phyloP scores from a whole-genome alignment of 768 basidiomycete genomes.

The Coprinopsis sp. region DNA sequence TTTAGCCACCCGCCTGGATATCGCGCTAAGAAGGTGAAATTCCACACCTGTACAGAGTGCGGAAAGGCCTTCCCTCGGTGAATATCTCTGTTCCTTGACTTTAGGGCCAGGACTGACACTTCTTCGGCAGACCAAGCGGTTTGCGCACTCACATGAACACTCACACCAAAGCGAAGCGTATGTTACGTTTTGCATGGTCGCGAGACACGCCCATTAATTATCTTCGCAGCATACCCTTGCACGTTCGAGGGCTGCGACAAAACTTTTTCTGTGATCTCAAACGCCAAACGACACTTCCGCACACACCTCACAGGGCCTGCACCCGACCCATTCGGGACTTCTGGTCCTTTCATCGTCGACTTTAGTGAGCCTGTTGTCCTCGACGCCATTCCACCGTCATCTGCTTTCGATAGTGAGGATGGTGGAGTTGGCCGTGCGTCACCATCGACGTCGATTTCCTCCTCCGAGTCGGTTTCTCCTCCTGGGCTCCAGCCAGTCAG shows the following conservation, averaged over 20 bases:
- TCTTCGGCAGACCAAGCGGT: conserved; percentile 26
- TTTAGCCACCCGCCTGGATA: conserved; percentile 6
- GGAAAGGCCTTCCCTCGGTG: conserved; percentile 32
- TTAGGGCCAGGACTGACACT: not conserved
- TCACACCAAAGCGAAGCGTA: conserved; percentile 31
- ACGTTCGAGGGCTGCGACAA: conserved; percentile 47
- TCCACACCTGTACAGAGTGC: conserved; percentile 29
- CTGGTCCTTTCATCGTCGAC: conserved; percentile 23
- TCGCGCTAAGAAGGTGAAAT: conserved; percentile 29
- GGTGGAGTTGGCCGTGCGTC: no score
- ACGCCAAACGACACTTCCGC: conserved; percentile 60
- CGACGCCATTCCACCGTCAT: not conserved
- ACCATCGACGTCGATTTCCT: not conserved
- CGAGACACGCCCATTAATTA: not conserved
- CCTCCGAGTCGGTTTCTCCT: not conserved
- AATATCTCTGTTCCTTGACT: not conserved
- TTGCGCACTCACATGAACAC: conserved; percentile 33
- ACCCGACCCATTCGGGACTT: conserved; percentile 14
- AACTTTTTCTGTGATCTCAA: conserved; percentile 59
- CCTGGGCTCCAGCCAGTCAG: not conserved
- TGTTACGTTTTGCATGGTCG: not conserved
- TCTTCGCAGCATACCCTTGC: conserved; percentile 33
- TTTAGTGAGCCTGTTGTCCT: conserved; percentile 26
- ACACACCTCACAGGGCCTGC: conserved; percentile 48
- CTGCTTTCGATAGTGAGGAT: not conserved